phyloP scores from a whole-genome alignment of 23 red algal species.

The Agarophyton chilense region DNA sequence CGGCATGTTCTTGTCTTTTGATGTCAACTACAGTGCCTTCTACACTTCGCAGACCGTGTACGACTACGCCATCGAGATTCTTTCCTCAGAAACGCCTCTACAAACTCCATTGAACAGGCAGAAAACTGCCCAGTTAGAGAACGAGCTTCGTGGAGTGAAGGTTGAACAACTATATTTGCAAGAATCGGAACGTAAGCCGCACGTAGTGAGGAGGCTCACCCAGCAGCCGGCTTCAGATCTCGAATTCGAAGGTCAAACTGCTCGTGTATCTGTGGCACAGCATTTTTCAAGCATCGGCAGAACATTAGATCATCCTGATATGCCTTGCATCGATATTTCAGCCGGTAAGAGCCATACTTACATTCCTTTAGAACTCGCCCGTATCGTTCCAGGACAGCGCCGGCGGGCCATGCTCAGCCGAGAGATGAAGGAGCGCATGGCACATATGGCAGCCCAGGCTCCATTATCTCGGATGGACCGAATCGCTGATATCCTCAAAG shows the following conservation, averaged over 20 bases:
- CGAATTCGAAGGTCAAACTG: slow-evolving; percentile 16
- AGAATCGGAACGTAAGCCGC: slow-evolving; percentile 15
- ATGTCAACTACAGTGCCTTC: slow-evolving; percentile 65
- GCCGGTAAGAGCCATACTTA: slow-evolving; percentile 28
- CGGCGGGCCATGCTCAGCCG: slow-evolving; percentile 18
- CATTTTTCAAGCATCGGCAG: slow-evolving; percentile 52
- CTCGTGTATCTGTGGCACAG: slow-evolving; percentile 44
- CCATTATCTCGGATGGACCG: slow-evolving; percentile 30
- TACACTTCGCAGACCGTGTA: slow-evolving; percentile 67
- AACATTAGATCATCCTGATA: slow-evolving; percentile 40
- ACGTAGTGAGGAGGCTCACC: slow-evolving; percentile 39
- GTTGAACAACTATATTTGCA: slow-evolving; percentile 12
- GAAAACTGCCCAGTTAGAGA: slow-evolving; percentile 36
- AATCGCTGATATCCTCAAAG: slow-evolving; percentile 48
- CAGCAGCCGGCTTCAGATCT: slow-evolving; percentile 31
- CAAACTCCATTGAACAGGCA: slow-evolving; percentile 15
- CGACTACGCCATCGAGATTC: slow-evolving; percentile 59
- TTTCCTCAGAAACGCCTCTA: background rate
- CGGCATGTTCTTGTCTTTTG: slow-evolving; percentile 69
- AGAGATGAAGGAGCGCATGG: slow-evolving; percentile 72
- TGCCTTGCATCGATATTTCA: slow-evolving; percentile 66
- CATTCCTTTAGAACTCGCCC: slow-evolving; percentile 64
- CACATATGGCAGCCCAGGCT: slow-evolving; percentile 34
- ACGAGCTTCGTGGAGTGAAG: slow-evolving; percentile 56
- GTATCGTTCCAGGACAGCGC: slow-evolving; percentile 58